Evolutionary conservation across 495 filamentous ascomycete species (phyloP).

Genomic region (Trichoderma virens): DNA sequence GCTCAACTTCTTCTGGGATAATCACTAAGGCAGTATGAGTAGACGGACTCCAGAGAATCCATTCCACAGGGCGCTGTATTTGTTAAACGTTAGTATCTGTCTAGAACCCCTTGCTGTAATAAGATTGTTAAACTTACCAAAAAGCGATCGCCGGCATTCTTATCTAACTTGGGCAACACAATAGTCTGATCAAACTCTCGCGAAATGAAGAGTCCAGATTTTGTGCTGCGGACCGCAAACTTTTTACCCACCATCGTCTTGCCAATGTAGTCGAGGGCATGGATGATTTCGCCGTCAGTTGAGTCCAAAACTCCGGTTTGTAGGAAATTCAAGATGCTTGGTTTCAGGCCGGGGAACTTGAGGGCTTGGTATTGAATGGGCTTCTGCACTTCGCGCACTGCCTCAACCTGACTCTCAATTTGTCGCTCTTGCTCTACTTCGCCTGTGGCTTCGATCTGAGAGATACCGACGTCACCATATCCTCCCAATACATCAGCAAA

Average conservation of each 20-base stretch:
- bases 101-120: conserved; percentile 23
- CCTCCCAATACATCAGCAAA: conserved; percentile 24
- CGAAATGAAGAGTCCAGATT: conserved; percentile 28
- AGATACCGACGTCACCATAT: conserved; percentile 23
- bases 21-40: conserved; percentile 39
- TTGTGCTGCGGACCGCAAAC: conserved; percentile 16
- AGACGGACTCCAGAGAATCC: conserved; percentile 28
- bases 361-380: conserved; percentile 19
- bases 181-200: conserved; percentile 26
- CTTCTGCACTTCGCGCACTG: conserved; percentile 39
- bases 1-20: conserved; percentile 49
- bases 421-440: conserved; percentile 49
- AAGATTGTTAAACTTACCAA: conserved; percentile 19
- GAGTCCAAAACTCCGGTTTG: conserved; percentile 20
- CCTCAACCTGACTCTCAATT: conserved; percentile 40
- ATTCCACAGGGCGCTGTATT: conserved; percentile 30
- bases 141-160: conserved; percentile 11
- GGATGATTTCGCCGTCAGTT: conserved; percentile 17
- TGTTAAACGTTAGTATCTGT: background rate
- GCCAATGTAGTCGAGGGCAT: conserved; percentile 22
- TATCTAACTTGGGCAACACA: background rate
- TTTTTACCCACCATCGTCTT: conserved; percentile 21
- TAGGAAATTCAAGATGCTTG: conserved; percentile 19
- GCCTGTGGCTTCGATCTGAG: conserved; percentile 35
- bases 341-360: conserved; percentile 27